Evolutionary conservation across 495 filamentous ascomycete species (phyloP).

Genomic region (Penicillium herquei): DNA sequence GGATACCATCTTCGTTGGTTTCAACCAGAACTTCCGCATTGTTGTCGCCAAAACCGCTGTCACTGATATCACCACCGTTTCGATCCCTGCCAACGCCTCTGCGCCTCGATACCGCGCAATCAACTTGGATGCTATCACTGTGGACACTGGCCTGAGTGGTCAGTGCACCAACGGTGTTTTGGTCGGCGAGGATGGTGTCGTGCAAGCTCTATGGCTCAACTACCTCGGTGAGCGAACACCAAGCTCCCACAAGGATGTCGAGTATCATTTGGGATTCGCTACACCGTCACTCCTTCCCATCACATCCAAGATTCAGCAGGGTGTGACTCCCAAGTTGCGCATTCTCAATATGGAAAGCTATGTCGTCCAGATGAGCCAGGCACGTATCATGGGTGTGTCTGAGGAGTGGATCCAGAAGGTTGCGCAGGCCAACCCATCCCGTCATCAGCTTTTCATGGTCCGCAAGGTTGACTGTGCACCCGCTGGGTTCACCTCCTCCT

Average conservation of each 20-base stretch:
- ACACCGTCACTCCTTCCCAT: conserved; percentile 87
- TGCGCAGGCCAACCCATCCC: conserved; percentile 77
- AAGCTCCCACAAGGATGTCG: conserved; percentile 80
- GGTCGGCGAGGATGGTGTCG: conserved; percentile 82
- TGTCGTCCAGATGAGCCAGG: conserved; percentile 94
- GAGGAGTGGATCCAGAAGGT: conserved; percentile 95
- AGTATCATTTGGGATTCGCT: conserved; percentile 93
- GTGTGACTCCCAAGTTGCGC: conserved; percentile 71
- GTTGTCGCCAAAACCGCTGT: conserved; percentile 93
- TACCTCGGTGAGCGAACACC: conserved; percentile 87
- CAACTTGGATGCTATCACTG: conserved; percentile 95
- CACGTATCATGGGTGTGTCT: conserved; percentile 94
- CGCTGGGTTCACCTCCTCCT: conserved; percentile 33
- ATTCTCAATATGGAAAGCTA: conserved; percentile 94
- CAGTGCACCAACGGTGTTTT: conserved; percentile 96
- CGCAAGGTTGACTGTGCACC: conserved; percentile 82
- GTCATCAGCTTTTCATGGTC: conserved; percentile 98
- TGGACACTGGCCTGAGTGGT: conserved; percentile 84
- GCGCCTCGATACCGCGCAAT: conserved; percentile 94
- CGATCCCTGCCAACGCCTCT: conserved; percentile 87
- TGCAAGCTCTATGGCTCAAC: conserved; percentile 93
- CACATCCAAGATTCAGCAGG: conserved; percentile 77
- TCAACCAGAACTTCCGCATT: conserved; percentile 92
- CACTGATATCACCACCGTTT: conserved; percentile 95
- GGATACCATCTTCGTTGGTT: conserved; percentile 92